A percentile compares a stretch with the other conserved stretches of the same genome.
Evolutionary conservation across 2,329 filamentous ascomycete species (phyloP).

Genomic region (Aspergillus sp.): DNA sequence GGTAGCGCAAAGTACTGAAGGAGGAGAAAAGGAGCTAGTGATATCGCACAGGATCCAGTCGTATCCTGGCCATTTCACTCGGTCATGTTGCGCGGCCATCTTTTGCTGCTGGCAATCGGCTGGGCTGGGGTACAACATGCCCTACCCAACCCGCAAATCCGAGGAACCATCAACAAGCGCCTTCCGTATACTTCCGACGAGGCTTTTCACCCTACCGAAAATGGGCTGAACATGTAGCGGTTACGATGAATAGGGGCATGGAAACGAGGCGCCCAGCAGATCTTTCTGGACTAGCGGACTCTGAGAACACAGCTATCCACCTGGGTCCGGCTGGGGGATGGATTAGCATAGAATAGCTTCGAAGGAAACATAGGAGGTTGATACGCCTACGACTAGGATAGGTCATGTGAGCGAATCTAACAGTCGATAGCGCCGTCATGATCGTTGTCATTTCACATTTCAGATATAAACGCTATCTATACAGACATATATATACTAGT

Average conservation of each 20-base stretch:
- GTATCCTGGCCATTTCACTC: too few relatives aligned
- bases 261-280: slow-evolving; percentile 62
- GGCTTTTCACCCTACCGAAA: slow-evolving; percentile 50
- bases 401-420: too few relatives aligned
- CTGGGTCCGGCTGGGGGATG: slow-evolving; percentile 64
- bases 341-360: slow-evolving; percentile 54
- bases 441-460: too few relatives aligned
- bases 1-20: too few relatives aligned
- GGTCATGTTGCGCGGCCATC: neutral
- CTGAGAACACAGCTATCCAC: slow-evolving; percentile 52
- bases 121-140: neutral
- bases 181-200: slow-evolving; percentile 30
- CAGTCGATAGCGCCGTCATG: too few relatives aligned
- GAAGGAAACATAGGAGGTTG: too few relatives aligned
- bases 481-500: too few relatives aligned
- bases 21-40: too few relatives aligned
- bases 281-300: slow-evolving; percentile 51
- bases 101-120: neutral
- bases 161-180: neutral
- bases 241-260: slow-evolving; percentile 71
- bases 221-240: slow-evolving; percentile 58
- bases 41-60: too few relatives aligned
- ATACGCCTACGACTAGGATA: too few relatives aligned
- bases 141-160: neutral
- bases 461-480: too few relatives aligned